phyloP scores from a whole-genome alignment of 1,284 basidiomycete species.

The Melanopsichium pennsylvanicum region DNA sequence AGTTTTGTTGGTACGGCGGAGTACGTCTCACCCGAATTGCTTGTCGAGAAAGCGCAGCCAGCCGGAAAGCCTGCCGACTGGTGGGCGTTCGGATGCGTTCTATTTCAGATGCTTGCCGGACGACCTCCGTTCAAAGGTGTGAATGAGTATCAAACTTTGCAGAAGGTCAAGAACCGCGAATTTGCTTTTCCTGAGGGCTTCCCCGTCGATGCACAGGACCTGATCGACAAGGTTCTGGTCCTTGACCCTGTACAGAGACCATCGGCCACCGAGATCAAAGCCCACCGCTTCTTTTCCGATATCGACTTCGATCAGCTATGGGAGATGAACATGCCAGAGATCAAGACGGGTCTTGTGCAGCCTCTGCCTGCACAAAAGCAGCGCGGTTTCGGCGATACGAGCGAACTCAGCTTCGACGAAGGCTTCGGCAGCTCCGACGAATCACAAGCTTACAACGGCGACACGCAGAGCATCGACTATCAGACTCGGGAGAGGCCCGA shows the following conservation, averaged over 20 bases:
- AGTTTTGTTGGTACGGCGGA: constrained; percentile 97
- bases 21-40: constrained; percentile 91
- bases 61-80: constrained; percentile 69
- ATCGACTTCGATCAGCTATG: constrained; percentile 53
- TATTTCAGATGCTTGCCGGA: constrained; percentile 70
- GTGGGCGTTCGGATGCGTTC: constrained; percentile 71
- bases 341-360: constrained; percentile 43
- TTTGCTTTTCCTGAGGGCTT: constrained; percentile 69
- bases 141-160: constrained; percentile 72
- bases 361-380: constrained; percentile 12
- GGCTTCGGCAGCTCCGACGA: constrained; percentile 37
- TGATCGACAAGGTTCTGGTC: constrained; percentile 68
- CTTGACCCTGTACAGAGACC: constrained; percentile 52
- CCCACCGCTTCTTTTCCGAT: constrained; percentile 46
- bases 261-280: constrained; percentile 33
- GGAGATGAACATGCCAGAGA: constrained; percentile 25
- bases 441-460: constrained; percentile 30
- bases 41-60: constrained; percentile 72
- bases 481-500: constrained; percentile 2
- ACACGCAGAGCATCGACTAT: constrained; percentile 36
- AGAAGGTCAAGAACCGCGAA: constrained; percentile 70
- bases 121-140: constrained; percentile 70
- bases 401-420: constrained; percentile 46
- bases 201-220: constrained; percentile 67
- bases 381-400: constrained; percentile 8